phyloP scores from a whole-genome alignment of 2,329 filamentous ascomycete genomes.

The Magnaporthales sp. region DNA sequence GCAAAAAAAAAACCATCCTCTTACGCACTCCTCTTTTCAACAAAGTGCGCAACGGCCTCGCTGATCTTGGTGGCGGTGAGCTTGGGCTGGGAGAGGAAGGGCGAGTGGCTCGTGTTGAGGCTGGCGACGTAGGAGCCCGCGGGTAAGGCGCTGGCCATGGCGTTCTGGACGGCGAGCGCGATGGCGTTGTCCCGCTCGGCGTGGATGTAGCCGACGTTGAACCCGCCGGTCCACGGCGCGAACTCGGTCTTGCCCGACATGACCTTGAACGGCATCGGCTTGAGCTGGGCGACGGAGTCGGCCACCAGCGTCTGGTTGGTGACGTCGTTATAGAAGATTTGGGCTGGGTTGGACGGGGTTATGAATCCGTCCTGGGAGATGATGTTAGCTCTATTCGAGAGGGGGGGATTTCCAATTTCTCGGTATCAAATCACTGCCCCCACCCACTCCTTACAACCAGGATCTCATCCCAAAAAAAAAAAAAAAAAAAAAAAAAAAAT shows the following conservation, averaged over 20 bases:
- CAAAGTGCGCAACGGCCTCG: slow-evolving; percentile 17
- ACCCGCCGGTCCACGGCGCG: slow-evolving; percentile 8
- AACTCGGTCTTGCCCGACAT: slow-evolving; percentile 4
- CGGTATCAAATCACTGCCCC: too few species aligned
- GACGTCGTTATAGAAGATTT: slow-evolving; percentile 9
- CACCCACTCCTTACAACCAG: too few species aligned
- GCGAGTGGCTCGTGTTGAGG: slow-evolving; percentile 36
- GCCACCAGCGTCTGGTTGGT: slow-evolving; percentile 5
- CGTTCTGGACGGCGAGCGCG: slow-evolving; percentile 5
- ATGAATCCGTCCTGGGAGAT: slow-evolving; percentile 3
- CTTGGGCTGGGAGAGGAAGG: slow-evolving; percentile 35
- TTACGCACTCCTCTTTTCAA: too few species aligned
- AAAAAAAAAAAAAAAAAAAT: neutral
- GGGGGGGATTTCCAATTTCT: neutral
- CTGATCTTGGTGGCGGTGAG: slow-evolving; percentile 28
- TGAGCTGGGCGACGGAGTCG: slow-evolving; percentile 1
- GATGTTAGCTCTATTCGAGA: neutral
- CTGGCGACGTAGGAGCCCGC: slow-evolving; percentile 1
- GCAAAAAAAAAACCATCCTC: too few species aligned
- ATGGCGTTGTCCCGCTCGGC: slow-evolving; percentile 9
- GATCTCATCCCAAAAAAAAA: too few species aligned
- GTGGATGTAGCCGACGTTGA: slow-evolving; percentile 7
- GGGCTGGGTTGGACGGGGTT: neutral
- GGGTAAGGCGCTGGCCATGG: slow-evolving; percentile 7
- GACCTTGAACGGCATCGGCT: slow-evolving; percentile 4